Percentiles rank a stretch among this genome's conserved stretches.
These are phyloP conservation scores for Aspergillus asperescens DNA, from an alignment of 495 filamentous ascomycete genomes.

Conservation along the genomic window DNA sequence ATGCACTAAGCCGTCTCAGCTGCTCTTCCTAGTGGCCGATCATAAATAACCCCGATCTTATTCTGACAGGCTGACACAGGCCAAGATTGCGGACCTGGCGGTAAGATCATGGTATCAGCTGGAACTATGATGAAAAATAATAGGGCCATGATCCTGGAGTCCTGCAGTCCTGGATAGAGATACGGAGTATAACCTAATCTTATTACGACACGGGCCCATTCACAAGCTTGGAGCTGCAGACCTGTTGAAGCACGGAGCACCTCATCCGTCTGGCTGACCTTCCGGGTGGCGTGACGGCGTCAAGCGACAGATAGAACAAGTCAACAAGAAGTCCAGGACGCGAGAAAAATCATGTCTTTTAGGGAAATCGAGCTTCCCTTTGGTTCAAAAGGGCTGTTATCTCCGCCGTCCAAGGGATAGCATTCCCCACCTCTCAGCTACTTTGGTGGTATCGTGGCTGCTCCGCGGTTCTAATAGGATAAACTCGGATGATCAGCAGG, in stretches of 20 bases:
- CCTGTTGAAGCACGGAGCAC: too few species aligned
- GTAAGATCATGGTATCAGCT: neutral
- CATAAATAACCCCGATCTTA: slow-evolving; percentile 13
- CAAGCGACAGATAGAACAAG: too few species aligned
- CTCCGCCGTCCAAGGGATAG: neutral
- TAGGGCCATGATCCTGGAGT: too few species aligned
- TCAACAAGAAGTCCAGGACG: too few species aligned
- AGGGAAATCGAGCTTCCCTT: neutral
- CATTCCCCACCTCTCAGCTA: slow-evolving; percentile 12
- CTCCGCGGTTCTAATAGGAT: slow-evolving; percentile 20
- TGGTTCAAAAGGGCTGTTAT: neutral
- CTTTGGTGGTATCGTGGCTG: slow-evolving; percentile 18
- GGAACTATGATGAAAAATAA: too few species aligned
- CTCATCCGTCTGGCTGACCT: too few species aligned
- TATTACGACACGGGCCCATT: too few species aligned
- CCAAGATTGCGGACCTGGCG: neutral
- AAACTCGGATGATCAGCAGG: slow-evolving; percentile 21
- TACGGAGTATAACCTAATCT: neutral
- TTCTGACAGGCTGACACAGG: neutral
- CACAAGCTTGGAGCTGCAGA: too few species aligned
- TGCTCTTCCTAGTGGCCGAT: slow-evolving; percentile 22
- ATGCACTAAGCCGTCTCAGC: slow-evolving; percentile 22
- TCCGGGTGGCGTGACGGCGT: too few species aligned
- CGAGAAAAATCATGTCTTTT: too few species aligned
- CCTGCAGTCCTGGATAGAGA: too few species aligned